Base-by-base conservation (phyloP, 306 rosid genomes). In the Luffa acutangula region DNA sequence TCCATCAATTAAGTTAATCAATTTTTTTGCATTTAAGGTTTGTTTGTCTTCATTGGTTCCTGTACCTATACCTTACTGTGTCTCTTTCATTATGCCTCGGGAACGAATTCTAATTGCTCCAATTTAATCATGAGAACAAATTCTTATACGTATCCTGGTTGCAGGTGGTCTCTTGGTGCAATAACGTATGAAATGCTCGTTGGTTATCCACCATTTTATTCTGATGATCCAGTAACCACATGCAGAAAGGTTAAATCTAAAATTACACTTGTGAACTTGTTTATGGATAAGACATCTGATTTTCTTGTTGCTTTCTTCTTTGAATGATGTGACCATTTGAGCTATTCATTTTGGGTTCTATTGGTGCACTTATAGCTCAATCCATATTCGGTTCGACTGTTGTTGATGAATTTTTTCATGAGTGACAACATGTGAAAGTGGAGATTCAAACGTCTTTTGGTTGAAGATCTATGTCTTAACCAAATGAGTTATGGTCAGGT, bases 111-210 rank as follows among this genome's bases (percentile, higher is more conserved):
- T 31, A 11, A 46, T 73, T 72, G 59, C 21, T 73, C 33, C 58
- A 49, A 21, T 25, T 36, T 33, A 60, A 8, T 33, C 43, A 4
- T 49, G 33, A 74, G 78, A 34, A 15, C 25, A 62, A 48, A 46
- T 81, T 76, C 81, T 58, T 48, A 67, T 65, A 64, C 58, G 15
- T 49, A 71, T 85, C 83, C 84, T 82, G 78, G 80, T 67, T 84
- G 85, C 83, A 94, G 98, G 97, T 94, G 98, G 98, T 94, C 98
- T 54, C 98, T 94, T 82, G 98, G 97, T 77, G 98, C 98, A 57
- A 92, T 94, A 83, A 85, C 88, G 96, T 94, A 94, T 75, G 97
- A 94, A 85, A 94, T 94, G 98, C 96, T 94, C 60, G 91, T 94
- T 76, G 98, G 97, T 70, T 94, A 92, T 82, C 98, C 98, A 64